A percentile compares a stretch with the other conserved stretches of the same genome.
These are phyloP conservation scores for Dimocarpus longan DNA, from an alignment of 345 rosid species.

Conservation along the genomic window DNA sequence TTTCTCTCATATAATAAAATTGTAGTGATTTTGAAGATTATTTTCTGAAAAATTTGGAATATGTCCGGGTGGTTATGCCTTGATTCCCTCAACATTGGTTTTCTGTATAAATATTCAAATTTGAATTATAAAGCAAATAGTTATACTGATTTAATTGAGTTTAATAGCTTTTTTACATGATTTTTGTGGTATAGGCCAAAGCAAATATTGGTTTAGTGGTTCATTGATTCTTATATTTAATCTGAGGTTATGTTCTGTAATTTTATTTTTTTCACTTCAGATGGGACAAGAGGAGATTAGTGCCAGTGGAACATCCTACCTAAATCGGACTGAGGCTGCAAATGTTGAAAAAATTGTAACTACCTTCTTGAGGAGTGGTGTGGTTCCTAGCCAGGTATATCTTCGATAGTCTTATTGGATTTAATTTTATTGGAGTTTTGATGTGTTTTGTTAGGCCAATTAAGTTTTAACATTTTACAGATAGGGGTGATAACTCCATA, in stretches of 20 bases:
- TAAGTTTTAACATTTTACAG: slow-evolving; percentile 38
- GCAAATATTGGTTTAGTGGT: background rate
- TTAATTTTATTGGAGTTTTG: background rate
- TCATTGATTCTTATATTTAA: background rate
- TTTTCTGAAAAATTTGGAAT: background rate
- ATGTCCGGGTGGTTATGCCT: background rate
- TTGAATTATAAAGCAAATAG: background rate
- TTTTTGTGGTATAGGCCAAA: background rate
- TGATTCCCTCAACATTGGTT: background rate
- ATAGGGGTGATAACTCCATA: slow-evolving; percentile 99
- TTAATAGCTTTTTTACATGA: background rate
- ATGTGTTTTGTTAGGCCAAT: background rate
- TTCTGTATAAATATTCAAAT: background rate
- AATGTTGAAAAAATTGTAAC: slow-evolving; percentile 99
- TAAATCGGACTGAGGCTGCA: slow-evolving; percentile 99
- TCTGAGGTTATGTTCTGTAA: slow-evolving; percentile 21
- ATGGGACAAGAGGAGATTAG: slow-evolving; percentile 99
- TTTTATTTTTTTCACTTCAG: slow-evolving; percentile 43
- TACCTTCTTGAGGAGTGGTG: slow-evolving; percentile 96
- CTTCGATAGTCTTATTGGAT: slow-evolving; percentile 3
- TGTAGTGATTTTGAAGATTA: background rate
- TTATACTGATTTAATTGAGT: background rate
- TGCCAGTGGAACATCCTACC: slow-evolving; percentile 97
- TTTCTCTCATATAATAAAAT: background rate
- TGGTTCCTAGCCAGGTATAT: slow-evolving; percentile 89